phyloP scores from a whole-genome alignment of 192 early-diverging fungal species.

The Podila epicladia region DNA sequence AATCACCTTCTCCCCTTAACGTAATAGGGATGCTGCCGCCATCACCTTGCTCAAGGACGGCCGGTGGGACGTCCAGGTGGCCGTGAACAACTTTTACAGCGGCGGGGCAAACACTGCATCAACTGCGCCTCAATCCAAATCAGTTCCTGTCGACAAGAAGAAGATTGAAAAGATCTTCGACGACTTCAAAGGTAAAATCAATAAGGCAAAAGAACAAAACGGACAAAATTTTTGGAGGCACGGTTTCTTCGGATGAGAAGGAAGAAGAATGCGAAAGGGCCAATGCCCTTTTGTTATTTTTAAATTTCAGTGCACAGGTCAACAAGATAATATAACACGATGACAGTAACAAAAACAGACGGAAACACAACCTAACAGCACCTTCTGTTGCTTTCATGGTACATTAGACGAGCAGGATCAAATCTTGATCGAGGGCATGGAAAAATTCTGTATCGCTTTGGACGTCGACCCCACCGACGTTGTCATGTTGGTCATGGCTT shows the following conservation, averaged over 20 bases:
- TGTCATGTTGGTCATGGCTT: conserved; percentile 77
- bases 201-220: not conserved
- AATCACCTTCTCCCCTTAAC: conserved; percentile 6
- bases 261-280: not conserved
- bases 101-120: conserved; percentile 18
- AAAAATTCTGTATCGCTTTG: conserved; percentile 73
- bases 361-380: not conserved
- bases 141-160: conserved; percentile 37
- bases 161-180: conserved; percentile 72
- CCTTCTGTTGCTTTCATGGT: not conserved
- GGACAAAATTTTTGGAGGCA: conserved; percentile 5
- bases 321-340: not conserved
- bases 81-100: conserved; percentile 70
- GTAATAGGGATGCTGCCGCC: conserved; percentile 64
- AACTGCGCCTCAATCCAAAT: conserved; percentile 9
- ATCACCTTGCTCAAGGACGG: conserved; percentile 59
- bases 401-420: conserved; percentile 63
- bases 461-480: conserved; percentile 78
- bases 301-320: not conserved
- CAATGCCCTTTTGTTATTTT: too few species aligned
- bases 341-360: not conserved
- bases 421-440: conserved; percentile 79
- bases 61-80: conserved; percentile 76
- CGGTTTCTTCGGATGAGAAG: not conserved
- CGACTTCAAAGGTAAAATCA: conserved; percentile 72